These are phyloP conservation scores for Pyricularia sp. DNA, from an alignment of 2,329 filamentous ascomycete genomes.

Conservation along the genomic window DNA sequence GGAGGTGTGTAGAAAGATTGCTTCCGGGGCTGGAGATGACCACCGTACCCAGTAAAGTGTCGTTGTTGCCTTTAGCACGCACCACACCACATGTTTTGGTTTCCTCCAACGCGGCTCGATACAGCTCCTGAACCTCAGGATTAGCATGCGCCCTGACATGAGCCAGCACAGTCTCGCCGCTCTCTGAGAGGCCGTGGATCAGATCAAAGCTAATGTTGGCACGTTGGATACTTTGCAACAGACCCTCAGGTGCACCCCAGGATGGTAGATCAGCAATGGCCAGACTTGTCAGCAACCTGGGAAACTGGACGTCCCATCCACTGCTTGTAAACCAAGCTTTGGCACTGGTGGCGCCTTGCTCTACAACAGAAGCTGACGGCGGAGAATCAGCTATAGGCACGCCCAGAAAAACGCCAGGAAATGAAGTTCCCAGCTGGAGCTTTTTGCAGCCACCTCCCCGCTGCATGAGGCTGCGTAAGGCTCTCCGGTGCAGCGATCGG, in stretches of 20 bases:
- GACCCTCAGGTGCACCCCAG: slow-evolving; percentile 66
- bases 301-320: slow-evolving; percentile 67
- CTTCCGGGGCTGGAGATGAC: slow-evolving; percentile 65
- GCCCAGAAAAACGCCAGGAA: slow-evolving; percentile 78
- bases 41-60: slow-evolving; percentile 59
- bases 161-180: slow-evolving; percentile 57
- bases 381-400: slow-evolving; percentile 40
- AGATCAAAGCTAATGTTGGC: slow-evolving; percentile 71
- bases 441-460: slow-evolving; percentile 51
- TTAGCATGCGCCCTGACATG: slow-evolving; percentile 62
- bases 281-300: slow-evolving; percentile 50
- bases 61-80: slow-evolving; percentile 58
- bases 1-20: slow-evolving; percentile 54
- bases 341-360: slow-evolving; percentile 27
- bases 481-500: slow-evolving; percentile 74
- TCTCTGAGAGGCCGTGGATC: slow-evolving; percentile 60
- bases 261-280: slow-evolving; percentile 55
- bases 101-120: slow-evolving; percentile 60
- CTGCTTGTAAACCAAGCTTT: slow-evolving; percentile 79
- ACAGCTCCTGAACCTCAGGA: slow-evolving; percentile 70
- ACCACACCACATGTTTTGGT: slow-evolving; percentile 67
- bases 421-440: slow-evolving; percentile 66
- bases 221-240: slow-evolving; percentile 59
- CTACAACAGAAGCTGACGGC: slow-evolving; percentile 8
- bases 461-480: slow-evolving; percentile 60